phyloP scores from a whole-genome alignment of 2,329 filamentous ascomycete species.

The Ophiostoma novo-ulmi region DNA sequence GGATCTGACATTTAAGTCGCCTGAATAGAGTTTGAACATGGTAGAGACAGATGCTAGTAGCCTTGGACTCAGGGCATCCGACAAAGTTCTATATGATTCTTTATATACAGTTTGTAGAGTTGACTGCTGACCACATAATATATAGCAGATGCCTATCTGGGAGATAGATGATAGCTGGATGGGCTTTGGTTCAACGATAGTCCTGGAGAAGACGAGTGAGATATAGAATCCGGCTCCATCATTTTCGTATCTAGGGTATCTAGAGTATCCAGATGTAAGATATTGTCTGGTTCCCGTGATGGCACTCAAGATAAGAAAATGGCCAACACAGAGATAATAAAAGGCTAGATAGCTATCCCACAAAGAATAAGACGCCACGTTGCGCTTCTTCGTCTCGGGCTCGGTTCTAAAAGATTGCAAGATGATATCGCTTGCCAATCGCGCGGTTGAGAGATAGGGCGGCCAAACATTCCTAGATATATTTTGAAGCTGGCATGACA shows the following conservation, averaged over 20 bases:
- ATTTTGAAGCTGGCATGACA: not conserved
- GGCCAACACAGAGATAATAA: not conserved
- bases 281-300: not conserved
- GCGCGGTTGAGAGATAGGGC: not conserved
- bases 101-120: not conserved
- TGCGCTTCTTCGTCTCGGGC: not conserved
- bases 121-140: not conserved
- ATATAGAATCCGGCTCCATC: not conserved
- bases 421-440: not conserved
- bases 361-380: not conserved
- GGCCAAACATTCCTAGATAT: not conserved
- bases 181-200: not conserved
- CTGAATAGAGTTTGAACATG: too few species aligned
- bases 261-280: not conserved
- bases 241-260: not conserved
- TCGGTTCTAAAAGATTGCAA: not conserved
- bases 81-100: not conserved
- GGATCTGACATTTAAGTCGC: not conserved
- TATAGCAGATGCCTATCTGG: not conserved
- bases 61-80: not conserved
- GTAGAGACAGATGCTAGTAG: too few species aligned
- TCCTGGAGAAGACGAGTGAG: not conserved
- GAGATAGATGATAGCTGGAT: not conserved
- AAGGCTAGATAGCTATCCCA: not conserved
- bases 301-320: not conserved